A percentile compares a stretch with the other conserved stretches of the same genome.
phyloP scores from a whole-genome alignment of 495 filamentous ascomycete species.

The Penicillium lividum region DNA sequence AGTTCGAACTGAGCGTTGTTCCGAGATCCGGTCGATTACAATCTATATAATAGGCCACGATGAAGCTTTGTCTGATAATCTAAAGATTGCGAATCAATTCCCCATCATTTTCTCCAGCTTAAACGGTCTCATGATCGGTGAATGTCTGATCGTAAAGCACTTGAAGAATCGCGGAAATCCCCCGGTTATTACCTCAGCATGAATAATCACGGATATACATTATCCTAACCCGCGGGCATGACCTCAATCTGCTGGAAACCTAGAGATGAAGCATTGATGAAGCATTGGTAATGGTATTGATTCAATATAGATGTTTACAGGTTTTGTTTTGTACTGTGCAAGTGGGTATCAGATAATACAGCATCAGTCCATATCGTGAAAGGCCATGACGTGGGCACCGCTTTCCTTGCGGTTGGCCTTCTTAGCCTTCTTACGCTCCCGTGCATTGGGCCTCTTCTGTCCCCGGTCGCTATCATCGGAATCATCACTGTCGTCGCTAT shows the following conservation, averaged over 20 bases:
- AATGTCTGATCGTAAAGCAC: background rate
- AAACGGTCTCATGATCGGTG: background rate
- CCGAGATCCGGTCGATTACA: constrained; percentile 8
- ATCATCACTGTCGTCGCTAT: constrained; percentile 49
- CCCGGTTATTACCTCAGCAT: constrained; percentile 21
- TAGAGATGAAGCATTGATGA: background rate
- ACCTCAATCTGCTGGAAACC: constrained; percentile 1
- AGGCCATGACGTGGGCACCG: constrained; percentile 61
- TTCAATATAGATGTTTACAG: background rate
- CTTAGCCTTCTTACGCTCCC: constrained; percentile 60
- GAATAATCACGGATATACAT: constrained; percentile 24
- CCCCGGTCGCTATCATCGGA: constrained; percentile 46
- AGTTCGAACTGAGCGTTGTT: constrained; percentile 23
- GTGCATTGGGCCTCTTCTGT: constrained; percentile 30
- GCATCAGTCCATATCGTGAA: constrained; percentile 63
- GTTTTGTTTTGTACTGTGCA: constrained; percentile 10
- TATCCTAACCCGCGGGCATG: constrained; percentile 10
- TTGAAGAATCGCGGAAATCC: constrained; percentile 14
- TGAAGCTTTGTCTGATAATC: background rate
- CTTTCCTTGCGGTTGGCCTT: constrained; percentile 56
- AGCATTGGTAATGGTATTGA: background rate
- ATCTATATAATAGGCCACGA: background rate
- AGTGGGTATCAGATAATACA: constrained; percentile 31
- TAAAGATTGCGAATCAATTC: background rate
- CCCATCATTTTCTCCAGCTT: background rate